These are phyloP conservation scores for Paspalum notatum DNA, from an alignment of 176 grass and related monocot species.

Conservation along the genomic window DNA sequence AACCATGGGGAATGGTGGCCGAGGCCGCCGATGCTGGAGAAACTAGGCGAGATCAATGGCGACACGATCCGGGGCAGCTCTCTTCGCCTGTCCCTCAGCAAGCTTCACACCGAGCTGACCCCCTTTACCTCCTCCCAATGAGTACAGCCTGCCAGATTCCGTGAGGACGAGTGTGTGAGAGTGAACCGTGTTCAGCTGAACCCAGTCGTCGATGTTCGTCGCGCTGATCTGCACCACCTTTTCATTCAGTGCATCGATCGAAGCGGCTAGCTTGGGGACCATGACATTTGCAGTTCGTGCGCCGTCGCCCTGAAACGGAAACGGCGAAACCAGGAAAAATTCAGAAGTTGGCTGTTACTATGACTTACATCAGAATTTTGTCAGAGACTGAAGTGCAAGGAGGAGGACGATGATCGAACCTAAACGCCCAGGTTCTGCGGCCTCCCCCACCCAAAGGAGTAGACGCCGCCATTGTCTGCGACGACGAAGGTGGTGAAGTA, in stretches of 20 bases:
- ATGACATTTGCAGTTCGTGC: neutral
- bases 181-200: fast-evolving
- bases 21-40: conserved; percentile 3
- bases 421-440: conserved; percentile 45
- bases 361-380: neutral
- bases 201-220: conserved; percentile 48
- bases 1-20: neutral
- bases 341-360: neutral
- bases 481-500: conserved; percentile 53
- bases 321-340: neutral
- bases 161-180: conserved; percentile 56
- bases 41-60: conserved; percentile 49
- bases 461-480: conserved; percentile 49
- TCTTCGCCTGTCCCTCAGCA: conserved; percentile 20
- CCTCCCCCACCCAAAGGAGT: conserved; percentile 45
- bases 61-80: conserved; percentile 21
- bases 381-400: too few relatives aligned
- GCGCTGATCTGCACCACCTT: conserved; percentile 57
- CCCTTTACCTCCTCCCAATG: conserved; percentile 44
- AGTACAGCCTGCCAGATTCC: conserved; percentile 55
- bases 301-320: conserved; percentile 35
- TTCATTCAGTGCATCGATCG: conserved; percentile 33
- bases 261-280: conserved; percentile 47
- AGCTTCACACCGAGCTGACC: conserved; percentile 71
- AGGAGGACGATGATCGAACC: conserved; percentile 38